Evolutionary conservation across 108 stramenopile species (phyloP).

Genomic region (Nannochloropsis gaditana): DNA sequence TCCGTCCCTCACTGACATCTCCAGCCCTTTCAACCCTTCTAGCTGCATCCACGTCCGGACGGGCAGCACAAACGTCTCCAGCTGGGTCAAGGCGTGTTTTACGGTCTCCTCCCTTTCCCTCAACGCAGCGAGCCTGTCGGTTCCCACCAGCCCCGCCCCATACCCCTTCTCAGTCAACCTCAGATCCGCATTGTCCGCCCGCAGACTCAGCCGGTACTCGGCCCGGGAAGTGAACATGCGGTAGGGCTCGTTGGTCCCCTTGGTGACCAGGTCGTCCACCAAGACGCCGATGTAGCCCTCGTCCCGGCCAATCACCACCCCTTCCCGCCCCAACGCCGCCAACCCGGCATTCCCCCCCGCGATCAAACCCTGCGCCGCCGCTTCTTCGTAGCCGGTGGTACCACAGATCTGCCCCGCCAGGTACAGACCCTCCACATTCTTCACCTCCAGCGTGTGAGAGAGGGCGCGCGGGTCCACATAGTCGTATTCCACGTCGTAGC

Average conservation of each 20-base stretch:
- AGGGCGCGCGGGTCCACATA: slow-evolving; percentile 87
- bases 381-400: slow-evolving; percentile 98
- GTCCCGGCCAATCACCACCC: slow-evolving; percentile 83
- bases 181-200: slow-evolving; percentile 93
- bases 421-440: slow-evolving; percentile 75
- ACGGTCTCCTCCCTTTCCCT: slow-evolving; percentile 67
- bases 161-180: slow-evolving; percentile 80
- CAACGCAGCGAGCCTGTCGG: slow-evolving; percentile 68
- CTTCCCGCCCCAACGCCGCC: slow-evolving; percentile 47
- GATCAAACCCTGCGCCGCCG: slow-evolving; percentile 88
- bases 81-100: slow-evolving; percentile 58
- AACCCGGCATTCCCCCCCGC: slow-evolving; percentile 86
- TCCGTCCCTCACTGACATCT: slow-evolving; percentile 62
- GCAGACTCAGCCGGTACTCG: slow-evolving; percentile 73
- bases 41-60: slow-evolving; percentile 60
- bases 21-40: slow-evolving; percentile 64
- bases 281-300: slow-evolving; percentile 94
- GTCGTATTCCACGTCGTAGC: slow-evolving; percentile 90
- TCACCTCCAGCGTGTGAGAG: slow-evolving; percentile 83
- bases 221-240: slow-evolving; percentile 96
- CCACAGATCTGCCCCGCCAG: slow-evolving; percentile 97
- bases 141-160: slow-evolving; percentile 76
- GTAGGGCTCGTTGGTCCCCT: slow-evolving; percentile 88
- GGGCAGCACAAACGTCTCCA: slow-evolving; percentile 64
- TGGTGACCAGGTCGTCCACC: slow-evolving; percentile 92